Base-by-base conservation (phyloP, 805 yeast species). In the Hanseniaspora occidentalis region DNA sequence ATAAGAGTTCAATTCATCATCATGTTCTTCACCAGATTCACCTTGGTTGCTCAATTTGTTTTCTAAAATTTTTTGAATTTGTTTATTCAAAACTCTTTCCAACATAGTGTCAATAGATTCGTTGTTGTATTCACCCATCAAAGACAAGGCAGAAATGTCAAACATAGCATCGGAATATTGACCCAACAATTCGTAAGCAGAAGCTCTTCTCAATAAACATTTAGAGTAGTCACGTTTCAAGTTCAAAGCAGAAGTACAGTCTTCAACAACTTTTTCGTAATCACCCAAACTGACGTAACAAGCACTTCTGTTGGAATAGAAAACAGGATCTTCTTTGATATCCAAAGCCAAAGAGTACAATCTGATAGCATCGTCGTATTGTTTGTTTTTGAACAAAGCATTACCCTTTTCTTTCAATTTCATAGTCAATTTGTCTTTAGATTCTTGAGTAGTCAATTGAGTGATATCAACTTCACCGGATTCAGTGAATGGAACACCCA, bases 261-360 rank as follows among this genome's bases (percentile, higher is more conserved):
- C 96, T 50, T 77, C 83, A 47, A 92, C 71, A 36, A 88, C 95
- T 58, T 85, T 79, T 51, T 84, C 85, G 57, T 75, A 77, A 46
- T 86, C 75, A 47, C 77, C 74, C 49, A 84, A 67, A 7, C 94
- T 84, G 39, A 88, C 82, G 64, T 83, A 83, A 64, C 96, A 89
- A 14, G 98, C 98, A 22, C 97, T 86, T 64, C 96, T 78, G 69
- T 92, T 92, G 46, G 96, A 85, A 66, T 79, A 89, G 65, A 73
- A 92, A 26, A 88, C 82, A 4, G 96, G 86, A 61, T 92, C 96
- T 50, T 70, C 62, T 57, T 80, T 79, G 55, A 84, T 69, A 41
- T 68, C 57, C 50, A 92, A 67, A 9, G 98, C 97, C 43, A 73
- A 75, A 34, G 84, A 60, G 67, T 92, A 92, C 60, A 70, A 79